Conservation (phyloP, 306 rosid species). For the Glycine tomentella region DNA sequence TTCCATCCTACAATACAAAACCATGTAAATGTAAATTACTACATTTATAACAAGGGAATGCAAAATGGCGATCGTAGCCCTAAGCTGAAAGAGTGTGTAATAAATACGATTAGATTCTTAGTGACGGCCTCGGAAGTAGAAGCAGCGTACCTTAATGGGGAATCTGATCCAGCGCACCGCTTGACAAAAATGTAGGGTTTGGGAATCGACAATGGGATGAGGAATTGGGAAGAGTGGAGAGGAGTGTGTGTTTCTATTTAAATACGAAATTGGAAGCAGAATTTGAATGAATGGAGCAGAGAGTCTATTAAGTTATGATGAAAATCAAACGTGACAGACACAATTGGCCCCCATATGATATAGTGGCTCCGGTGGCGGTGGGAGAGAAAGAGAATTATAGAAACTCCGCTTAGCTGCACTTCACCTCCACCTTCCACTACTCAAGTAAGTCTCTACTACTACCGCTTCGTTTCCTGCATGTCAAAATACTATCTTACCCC, state of each 20-base stretch:
- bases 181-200: constrained; percentile 49
- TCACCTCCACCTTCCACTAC: neutral
- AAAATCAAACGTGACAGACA: constrained; percentile 5
- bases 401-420: constrained; percentile 32
- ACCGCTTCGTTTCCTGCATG: neutral
- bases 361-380: neutral
- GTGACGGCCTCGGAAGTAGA: neutral
- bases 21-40: neutral
- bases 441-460: neutral
- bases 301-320: neutral
- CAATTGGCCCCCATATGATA: no score
- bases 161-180: neutral
- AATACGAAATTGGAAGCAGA: neutral
- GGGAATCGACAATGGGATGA: constrained; percentile 1
- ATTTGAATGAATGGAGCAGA: constrained; percentile 2
- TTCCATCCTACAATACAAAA: constrained; percentile 48
- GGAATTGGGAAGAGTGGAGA: neutral
- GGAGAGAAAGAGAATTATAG: neutral
- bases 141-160: constrained; percentile 28
- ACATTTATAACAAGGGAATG: neutral
- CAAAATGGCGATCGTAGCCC: constrained; percentile 31
- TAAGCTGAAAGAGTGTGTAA: neutral
- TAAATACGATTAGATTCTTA: neutral
- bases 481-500: constrained; percentile 44
- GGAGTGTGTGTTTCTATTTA: neutral